Base-by-base conservation (phyloP, 2,329 filamentous ascomycete species). In the Elsinoe perseae region DNA sequence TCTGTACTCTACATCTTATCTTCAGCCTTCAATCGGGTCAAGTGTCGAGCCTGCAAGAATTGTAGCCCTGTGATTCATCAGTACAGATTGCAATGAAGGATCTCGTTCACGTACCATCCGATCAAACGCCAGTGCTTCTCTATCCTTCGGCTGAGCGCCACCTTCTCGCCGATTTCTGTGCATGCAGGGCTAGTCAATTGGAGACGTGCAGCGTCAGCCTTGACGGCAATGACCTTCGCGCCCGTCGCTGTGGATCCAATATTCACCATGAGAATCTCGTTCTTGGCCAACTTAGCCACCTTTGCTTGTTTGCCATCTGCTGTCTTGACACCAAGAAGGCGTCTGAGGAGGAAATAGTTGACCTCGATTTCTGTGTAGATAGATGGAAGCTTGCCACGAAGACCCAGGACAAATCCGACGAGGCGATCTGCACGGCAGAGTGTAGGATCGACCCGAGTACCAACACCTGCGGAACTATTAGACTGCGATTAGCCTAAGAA, bases 191-290 rank as follows among this genome's bases (percentile, higher is more conserved):
- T 92, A 60, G 91, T 97, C 65, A 98, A 79, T 59, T 89, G 86
- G 63, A 98, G 81, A 79, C 96, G 96, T 57, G 93, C 93, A 57
- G 91, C 92, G 81, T 98, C 93, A 68, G 92, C 91, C 82, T 93
- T 96, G 70, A 97, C 95, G 67, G 89, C 92, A 58, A 93, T 83
- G 55, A 98, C 89, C 83, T 97, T 98, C 64, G 93, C 93, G 74
- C 93, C 93, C 12, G 92, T 96, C 46, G 93, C 95, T 8, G 92
- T 97, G 34, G 89, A 95, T 60, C 93, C 93, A 70, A 98, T 98
- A 80, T 98, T 98, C 63, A 98, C 93, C 93, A 98, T 97, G 74
- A 98, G 86, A 68, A 97, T 90, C 74, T 98, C 93, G 76, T 95
- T 96, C 84, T 97, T 98, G 57, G 90, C 80, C 63, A 98, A 80